phyloP scores from a whole-genome alignment of 176 grass and related monocot species.

The Oryza glaberrima region DNA sequence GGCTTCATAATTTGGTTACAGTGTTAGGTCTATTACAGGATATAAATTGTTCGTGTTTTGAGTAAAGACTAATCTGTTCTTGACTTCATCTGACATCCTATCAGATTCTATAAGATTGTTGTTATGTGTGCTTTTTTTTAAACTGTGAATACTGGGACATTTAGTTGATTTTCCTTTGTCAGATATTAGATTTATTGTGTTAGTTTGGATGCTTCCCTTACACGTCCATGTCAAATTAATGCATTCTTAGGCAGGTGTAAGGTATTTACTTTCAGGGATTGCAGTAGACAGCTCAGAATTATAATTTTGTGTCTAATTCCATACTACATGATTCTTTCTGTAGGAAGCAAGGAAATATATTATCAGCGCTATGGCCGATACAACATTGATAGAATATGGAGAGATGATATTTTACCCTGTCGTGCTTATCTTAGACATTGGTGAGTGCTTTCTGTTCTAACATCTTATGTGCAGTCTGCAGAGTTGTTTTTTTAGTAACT shows the following conservation, averaged over 20 bases:
- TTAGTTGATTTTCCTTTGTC: not conserved
- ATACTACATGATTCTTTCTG: constrained; percentile 22
- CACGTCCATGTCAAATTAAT: not conserved
- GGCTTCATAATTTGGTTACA: not conserved
- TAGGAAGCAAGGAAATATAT: constrained; percentile 89
- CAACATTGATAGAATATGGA: constrained; percentile 91
- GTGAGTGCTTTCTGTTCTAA: constrained; percentile 45
- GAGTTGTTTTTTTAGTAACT: not conserved
- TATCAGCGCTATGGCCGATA: constrained; percentile 75
- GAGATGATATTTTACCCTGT: constrained; percentile 91
- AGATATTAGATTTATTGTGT: not conserved
- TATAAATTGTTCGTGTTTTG: not conserved
- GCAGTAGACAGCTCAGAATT: not conserved
- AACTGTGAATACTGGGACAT: not conserved
- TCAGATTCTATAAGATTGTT: not conserved
- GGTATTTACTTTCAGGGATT: not conserved
- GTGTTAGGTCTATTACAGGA: not conserved
- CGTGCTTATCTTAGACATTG: constrained; percentile 93
- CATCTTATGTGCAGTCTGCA: constrained; percentile 10
- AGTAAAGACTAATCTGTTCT: too few species aligned
- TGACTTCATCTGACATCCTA: not conserved
- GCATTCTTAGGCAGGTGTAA: not conserved
- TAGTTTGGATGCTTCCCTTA: not conserved
- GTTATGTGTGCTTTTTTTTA: not conserved
- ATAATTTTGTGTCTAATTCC: not conserved